Percentiles rank a stretch among this genome's conserved stretches.
Conservation (phyloP, 352 stramenopile genomes). For the Albugo laibachii region DNA sequence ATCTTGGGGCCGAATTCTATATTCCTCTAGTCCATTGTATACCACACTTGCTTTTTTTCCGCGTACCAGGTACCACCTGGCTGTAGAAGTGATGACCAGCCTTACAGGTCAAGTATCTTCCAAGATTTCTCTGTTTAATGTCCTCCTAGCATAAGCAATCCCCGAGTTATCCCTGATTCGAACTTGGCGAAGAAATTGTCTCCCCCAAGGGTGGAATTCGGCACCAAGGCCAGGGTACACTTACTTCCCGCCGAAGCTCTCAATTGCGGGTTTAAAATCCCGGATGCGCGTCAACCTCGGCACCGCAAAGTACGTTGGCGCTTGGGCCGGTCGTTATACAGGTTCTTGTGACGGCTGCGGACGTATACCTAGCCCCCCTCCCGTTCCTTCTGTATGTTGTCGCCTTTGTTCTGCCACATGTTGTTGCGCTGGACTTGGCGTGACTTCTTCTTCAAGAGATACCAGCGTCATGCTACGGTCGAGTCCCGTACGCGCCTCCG, state of each 20-base stretch:
- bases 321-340: too few species aligned
- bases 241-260: background rate
- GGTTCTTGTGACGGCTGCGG: too few species aligned
- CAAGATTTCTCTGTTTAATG: background rate
- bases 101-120: background rate
- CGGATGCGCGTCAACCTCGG: background rate
- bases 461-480: too few species aligned
- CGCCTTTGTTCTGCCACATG: too few species aligned
- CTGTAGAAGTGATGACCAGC: background rate
- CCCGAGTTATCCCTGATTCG: background rate
- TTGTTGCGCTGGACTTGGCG: too few species aligned
- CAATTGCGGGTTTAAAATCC: background rate
- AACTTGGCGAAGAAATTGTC: background rate
- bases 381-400: too few species aligned
- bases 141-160: background rate
- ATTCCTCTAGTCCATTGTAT: background rate
- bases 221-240: background rate
- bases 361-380: too few species aligned
- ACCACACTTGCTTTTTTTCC: background rate
- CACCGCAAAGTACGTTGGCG: too few species aligned
- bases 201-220: background rate
- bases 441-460: too few species aligned
- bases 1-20: background rate
- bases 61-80: background rate
- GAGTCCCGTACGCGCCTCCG: too few species aligned